phyloP scores from a whole-genome alignment of 192 early-diverging fungal genomes.

The Thamnidium elegans region DNA sequence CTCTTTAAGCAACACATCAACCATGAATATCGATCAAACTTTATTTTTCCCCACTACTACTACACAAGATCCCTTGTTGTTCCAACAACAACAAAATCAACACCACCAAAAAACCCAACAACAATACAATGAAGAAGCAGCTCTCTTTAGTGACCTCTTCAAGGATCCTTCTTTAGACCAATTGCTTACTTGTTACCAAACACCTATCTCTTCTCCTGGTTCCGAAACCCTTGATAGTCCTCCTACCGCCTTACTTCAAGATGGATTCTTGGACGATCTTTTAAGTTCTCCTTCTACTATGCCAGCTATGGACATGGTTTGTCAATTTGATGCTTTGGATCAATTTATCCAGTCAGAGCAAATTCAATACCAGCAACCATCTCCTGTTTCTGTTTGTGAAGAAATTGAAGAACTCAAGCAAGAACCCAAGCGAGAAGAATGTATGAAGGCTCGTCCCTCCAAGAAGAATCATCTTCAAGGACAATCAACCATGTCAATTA shows the following conservation, averaged over 20 bases:
- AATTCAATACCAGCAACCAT: not conserved
- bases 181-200: slow-evolving; percentile 17
- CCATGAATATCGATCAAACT: not conserved
- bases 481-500: slow-evolving; percentile 31
- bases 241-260: slow-evolving; percentile 26
- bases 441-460: not conserved
- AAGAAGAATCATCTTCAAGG: slow-evolving; percentile 30
- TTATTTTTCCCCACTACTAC: not conserved
- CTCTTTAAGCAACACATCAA: slow-evolving; percentile 6
- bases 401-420: slow-evolving; percentile 10
- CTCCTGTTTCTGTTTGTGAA: not conserved
- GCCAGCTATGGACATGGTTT: slow-evolving; percentile 11
- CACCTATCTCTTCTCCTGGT: slow-evolving; percentile 20
- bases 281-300: slow-evolving; percentile 6
- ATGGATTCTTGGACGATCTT: slow-evolving; percentile 19
- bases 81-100: not conserved
- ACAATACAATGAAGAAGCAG: not conserved
- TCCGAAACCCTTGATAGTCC: slow-evolving; percentile 29
- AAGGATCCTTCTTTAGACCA: slow-evolving; percentile 24
- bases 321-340: slow-evolving; percentile 15
- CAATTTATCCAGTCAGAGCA: slow-evolving; percentile 12
- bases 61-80: slow-evolving; percentile 11
- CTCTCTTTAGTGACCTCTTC: slow-evolving; percentile 21
- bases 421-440: not conserved
- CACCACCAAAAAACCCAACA: not conserved